Percentiles rank a stretch among this genome's conserved stretches.
Evolutionary conservation across 2,329 filamentous ascomycete genomes (phyloP).

Genomic region (Calycina herbarum): DNA sequence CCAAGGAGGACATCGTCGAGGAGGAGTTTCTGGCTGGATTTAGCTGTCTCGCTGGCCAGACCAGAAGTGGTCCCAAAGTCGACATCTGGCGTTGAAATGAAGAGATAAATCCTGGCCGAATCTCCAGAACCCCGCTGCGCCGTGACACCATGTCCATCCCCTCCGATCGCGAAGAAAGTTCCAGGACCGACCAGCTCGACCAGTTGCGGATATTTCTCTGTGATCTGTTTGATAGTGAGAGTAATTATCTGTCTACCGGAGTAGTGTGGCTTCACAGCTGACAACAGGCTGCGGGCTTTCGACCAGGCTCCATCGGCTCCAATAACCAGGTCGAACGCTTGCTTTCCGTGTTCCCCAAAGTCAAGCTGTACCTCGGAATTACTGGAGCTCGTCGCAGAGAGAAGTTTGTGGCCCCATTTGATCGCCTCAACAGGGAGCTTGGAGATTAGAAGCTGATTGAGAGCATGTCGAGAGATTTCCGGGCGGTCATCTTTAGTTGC

Average conservation of each 20-base stretch:
- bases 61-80: neutral
- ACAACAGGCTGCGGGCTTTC: conserved; percentile 39
- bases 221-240: conserved; percentile 34
- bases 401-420: conserved; percentile 43
- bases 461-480: conserved; percentile 18
- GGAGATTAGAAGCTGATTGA: conserved; percentile 18
- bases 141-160: neutral
- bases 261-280: conserved; percentile 40
- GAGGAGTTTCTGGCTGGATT: conserved; percentile 34
- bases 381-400: conserved; percentile 5
- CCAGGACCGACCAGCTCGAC: neutral
- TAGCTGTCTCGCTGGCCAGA: conserved; percentile 41
- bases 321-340: conserved; percentile 41
- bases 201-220: conserved; percentile 38
- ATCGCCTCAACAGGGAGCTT: conserved; percentile 29
- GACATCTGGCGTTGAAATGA: neutral
- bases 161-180: neutral
- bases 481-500: conserved; percentile 6
- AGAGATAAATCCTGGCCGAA: neutral
- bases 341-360: conserved; percentile 7
- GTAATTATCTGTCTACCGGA: conserved; percentile 34
- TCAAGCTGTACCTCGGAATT: neutral
- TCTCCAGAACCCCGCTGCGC: neutral
- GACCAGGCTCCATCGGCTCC: conserved; percentile 46
- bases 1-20: conserved; percentile 14